Percentiles rank a stretch among this genome's conserved stretches.
phyloP scores from a whole-genome alignment of 129 eudicot genomes.

The Flaveria sonorensis region DNA sequence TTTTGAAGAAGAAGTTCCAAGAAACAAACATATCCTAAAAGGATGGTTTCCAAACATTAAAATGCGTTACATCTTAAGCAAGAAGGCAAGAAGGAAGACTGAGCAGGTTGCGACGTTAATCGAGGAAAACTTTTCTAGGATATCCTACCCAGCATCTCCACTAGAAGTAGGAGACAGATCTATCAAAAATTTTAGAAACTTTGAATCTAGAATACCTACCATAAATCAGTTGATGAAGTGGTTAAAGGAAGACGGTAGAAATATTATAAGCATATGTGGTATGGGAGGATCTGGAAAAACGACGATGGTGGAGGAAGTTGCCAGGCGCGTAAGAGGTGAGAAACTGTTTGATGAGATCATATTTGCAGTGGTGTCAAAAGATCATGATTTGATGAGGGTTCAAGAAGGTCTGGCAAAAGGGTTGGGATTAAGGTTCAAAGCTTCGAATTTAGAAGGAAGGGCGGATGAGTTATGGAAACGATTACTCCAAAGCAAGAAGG shows the following conservation, averaged over 20 bases:
- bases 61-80: conserved; percentile 38
- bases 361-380: conserved; percentile 36
- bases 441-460: conserved; percentile 21
- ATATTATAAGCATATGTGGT: conserved; percentile 41
- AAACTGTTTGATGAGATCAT: conserved; percentile 40
- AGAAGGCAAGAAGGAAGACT: conserved; percentile 34
- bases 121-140: neutral
- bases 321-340: conserved; percentile 32
- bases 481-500: conserved; percentile 39
- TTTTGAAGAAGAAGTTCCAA: conserved; percentile 21
- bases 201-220: conserved; percentile 37
- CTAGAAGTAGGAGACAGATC: conserved; percentile 32
- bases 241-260: conserved; percentile 30
- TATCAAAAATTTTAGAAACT: conserved; percentile 30
- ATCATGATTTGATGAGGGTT: conserved; percentile 31
- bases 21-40: conserved; percentile 17
- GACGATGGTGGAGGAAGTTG: conserved; percentile 38
- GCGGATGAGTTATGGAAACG: conserved; percentile 37
- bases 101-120: conserved; percentile 3
- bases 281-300: conserved; percentile 45
- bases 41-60: conserved; percentile 30
- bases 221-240: conserved; percentile 32
- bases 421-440: conserved; percentile 36
- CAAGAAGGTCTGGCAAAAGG: conserved; percentile 32
- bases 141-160: conserved; percentile 34